Evolutionary conservation across 257 asterid species (phyloP).

Genomic region (Solanum chaucha): DNA sequence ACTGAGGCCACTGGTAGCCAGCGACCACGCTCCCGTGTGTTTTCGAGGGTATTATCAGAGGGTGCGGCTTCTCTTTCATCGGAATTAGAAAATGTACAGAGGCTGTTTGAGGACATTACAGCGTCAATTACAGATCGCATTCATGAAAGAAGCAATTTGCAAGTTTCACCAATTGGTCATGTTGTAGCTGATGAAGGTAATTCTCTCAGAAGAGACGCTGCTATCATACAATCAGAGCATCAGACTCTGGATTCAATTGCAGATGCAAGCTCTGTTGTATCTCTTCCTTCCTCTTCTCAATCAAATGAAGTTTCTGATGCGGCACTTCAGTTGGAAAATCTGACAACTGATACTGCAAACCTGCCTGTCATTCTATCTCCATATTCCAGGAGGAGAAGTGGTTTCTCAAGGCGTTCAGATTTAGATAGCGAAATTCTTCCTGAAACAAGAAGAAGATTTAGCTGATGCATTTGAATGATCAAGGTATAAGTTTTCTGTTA

Average conservation of each 20-base stretch:
- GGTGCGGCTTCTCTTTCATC: slow-evolving; percentile 70
- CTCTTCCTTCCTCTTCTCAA: slow-evolving; percentile 21
- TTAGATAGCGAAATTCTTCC: background rate
- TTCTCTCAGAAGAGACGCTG: slow-evolving; percentile 18
- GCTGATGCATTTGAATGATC: background rate
- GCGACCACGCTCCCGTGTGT: slow-evolving; percentile 38
- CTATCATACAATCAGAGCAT: slow-evolving; percentile 17
- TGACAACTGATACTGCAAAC: slow-evolving; percentile 8
- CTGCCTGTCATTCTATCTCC: slow-evolving; percentile 3
- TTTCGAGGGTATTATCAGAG: slow-evolving; percentile 55
- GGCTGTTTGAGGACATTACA: slow-evolving; percentile 65
- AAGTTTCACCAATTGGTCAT: slow-evolving; percentile 18
- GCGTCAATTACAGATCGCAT: slow-evolving; percentile 37
- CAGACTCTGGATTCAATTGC: slow-evolving; percentile 25
- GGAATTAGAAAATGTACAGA: slow-evolving; percentile 56
- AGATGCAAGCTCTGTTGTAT: slow-evolving; percentile 17
- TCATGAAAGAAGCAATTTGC: slow-evolving; percentile 17
- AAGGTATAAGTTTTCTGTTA: background rate
- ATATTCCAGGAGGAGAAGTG: slow-evolving; percentile 14
- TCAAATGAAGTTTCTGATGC: slow-evolving; percentile 25
- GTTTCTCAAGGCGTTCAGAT: slow-evolving; percentile 8
- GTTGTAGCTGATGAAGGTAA: slow-evolving; percentile 17
- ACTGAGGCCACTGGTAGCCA: slow-evolving; percentile 15
- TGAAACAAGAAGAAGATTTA: slow-evolving; percentile 22
- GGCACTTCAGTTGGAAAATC: slow-evolving; percentile 8